phyloP scores from a whole-genome alignment of 192 early-diverging fungal genomes.

The Backusella tarrabulga region DNA sequence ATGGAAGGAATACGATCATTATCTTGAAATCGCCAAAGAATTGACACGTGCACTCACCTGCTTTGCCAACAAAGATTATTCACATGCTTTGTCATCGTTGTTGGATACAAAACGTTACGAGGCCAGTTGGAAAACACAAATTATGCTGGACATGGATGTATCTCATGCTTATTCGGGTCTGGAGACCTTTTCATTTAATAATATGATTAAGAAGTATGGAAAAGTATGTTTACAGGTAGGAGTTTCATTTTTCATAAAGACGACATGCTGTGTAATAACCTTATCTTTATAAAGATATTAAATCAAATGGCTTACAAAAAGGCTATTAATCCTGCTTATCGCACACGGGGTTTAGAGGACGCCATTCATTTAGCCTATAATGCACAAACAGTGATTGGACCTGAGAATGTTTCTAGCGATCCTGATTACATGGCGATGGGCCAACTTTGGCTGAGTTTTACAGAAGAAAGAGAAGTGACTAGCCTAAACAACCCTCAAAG shows the following conservation, averaged over 20 bases:
- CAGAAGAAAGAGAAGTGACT: constrained; percentile 8
- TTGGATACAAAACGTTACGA: constrained; percentile 23
- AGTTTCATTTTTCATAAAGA: background rate
- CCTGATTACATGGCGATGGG: constrained; percentile 13
- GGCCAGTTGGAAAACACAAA: constrained; percentile 21
- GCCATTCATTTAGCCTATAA: constrained; percentile 29
- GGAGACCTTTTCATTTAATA: constrained; percentile 9
- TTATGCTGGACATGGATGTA: background rate
- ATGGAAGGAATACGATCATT: constrained; percentile 11
- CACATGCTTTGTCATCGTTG: constrained; percentile 9
- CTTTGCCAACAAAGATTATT: constrained; percentile 6
- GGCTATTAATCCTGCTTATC: constrained; percentile 16
- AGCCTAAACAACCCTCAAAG: constrained; percentile 15
- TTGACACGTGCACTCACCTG: background rate
- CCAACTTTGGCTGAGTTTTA: constrained; percentile 24
- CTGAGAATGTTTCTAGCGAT: constrained; percentile 17
- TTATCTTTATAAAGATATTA: constrained; percentile 4
- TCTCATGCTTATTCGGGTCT: background rate
- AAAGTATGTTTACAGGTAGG: constrained; percentile 22
- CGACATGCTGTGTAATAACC: background rate
- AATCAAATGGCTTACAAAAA: constrained; percentile 24
- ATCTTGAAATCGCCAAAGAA: background rate
- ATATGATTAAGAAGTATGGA: constrained; percentile 1
- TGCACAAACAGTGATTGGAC: constrained; percentile 25
- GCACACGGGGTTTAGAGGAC: constrained; percentile 30